A percentile compares a stretch with the other conserved stretches of the same genome.
phyloP scores from a whole-genome alignment of 2,329 filamentous ascomycete genomes.

The Elsinoe australis region DNA sequence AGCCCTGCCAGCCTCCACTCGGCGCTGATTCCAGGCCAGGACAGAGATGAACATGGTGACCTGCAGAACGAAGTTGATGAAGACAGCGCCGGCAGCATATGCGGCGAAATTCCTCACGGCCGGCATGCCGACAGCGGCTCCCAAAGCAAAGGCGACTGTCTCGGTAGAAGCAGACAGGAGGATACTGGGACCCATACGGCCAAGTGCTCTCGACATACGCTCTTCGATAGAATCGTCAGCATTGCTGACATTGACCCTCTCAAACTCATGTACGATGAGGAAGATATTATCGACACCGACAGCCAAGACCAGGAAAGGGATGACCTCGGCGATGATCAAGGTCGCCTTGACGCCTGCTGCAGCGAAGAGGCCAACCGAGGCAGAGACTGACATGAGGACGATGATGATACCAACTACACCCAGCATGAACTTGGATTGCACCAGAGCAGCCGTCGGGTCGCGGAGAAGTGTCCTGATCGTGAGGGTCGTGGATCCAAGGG shows the following conservation, averaged over 20 bases:
- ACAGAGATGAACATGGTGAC: constrained; percentile 96
- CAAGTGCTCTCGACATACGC: constrained; percentile 78
- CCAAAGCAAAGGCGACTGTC: constrained; percentile 85
- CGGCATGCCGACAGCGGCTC: constrained; percentile 93
- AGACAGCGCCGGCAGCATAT: constrained; percentile 90
- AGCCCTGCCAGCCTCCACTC: constrained; percentile 79
- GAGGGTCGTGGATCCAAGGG: constrained; percentile 79
- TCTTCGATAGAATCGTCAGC: constrained; percentile 82
- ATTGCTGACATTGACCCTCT: constrained; percentile 85
- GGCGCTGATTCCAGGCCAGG: constrained; percentile 79
- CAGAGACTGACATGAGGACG: constrained; percentile 93
- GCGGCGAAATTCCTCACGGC: constrained; percentile 95
- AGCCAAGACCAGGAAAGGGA: constrained; percentile 91
- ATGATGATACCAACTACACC: constrained; percentile 93
- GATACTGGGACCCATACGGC: constrained; percentile 94
- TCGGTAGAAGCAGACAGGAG: constrained; percentile 91
- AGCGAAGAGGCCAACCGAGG: constrained; percentile 90
- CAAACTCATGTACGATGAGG: constrained; percentile 95
- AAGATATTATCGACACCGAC: constrained; percentile 99
- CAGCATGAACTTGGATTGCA: constrained; percentile 93
- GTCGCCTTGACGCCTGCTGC: constrained; percentile 89
- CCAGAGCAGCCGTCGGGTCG: constrained; percentile 75
- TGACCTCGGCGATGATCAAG: constrained; percentile 95
- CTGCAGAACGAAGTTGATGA: constrained; percentile 94
- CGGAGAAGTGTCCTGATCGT: constrained; percentile 67